These are phyloP conservation scores for Rossbeevera mucosa DNA, from an alignment of 768 basidiomycete genomes.

Conservation along the genomic window DNA sequence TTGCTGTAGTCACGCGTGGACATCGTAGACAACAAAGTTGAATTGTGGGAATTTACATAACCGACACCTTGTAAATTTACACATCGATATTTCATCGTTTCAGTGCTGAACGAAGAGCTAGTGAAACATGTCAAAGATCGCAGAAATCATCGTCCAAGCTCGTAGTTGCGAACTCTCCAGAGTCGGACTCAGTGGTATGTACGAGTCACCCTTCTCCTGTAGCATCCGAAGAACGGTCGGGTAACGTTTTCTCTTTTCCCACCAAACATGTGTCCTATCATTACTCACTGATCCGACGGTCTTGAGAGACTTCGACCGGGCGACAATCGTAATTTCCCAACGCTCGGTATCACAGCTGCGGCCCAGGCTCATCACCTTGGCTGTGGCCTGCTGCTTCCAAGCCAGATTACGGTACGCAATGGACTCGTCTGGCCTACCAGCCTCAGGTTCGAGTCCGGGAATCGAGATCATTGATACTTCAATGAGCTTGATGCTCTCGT, in stretches of 20 bases:
- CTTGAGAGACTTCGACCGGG: not conserved
- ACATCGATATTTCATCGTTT: too few species aligned
- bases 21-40: slow-evolving; percentile 7
- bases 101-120: too few species aligned
- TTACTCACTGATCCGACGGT: not conserved
- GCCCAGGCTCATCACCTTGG: not conserved
- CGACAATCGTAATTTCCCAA: not conserved
- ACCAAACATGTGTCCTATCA: not conserved
- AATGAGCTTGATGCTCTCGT: not conserved
- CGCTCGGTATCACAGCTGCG: not conserved
- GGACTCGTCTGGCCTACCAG: not conserved
- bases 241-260: not conserved
- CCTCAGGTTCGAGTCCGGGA: not conserved
- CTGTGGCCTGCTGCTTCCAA: not conserved
- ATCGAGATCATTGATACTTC: not conserved
- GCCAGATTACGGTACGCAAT: not conserved
- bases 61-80: not conserved
- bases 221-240: not conserved
- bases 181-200: too few species aligned
- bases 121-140: too few species aligned
- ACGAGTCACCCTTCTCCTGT: not conserved
- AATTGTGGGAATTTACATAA: slow-evolving; percentile 25
- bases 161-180: not conserved
- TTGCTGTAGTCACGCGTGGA: slow-evolving; percentile 15
- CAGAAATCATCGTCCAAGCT: not conserved